Evolutionary conservation across 441 rosid genomes (phyloP), one percentile per base, ranked within the genome.

Genomic region (Breynia disticha): DNA sequence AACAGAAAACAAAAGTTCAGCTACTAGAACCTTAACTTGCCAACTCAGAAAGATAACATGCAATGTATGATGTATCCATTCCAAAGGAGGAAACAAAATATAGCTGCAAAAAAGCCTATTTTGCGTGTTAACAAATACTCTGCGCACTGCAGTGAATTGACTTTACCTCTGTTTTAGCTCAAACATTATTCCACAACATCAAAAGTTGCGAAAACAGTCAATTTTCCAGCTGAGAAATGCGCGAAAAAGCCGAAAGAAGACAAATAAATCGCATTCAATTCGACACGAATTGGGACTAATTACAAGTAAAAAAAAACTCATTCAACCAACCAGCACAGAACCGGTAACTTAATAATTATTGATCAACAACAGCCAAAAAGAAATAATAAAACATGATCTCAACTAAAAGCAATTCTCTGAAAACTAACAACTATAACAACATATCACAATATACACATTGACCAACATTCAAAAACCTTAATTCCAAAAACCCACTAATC

Each of bases 401-500:
- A 28, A 41, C 13, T 9, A 41, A 15, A 41, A 9, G 44, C 13
- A 11, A 15, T 15, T 15, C 13, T 11, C 18, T 42, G 14, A 41
- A 46, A 47, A 20, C 17, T 48, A 28, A 20, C 16, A 43, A 41
- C 15, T 9, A 32, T 37, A 42, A n/a, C n/a, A n/a, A n/a, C n/a
- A n/a, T n/a, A n/a, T n/a, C n/a, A n/a, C n/a, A n/a, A n/a, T 21
- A 56, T 62, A 63, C 60, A 20, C 21, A 50, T 15, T 16, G 19
- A 38, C 65, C 59, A 59, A 13, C 39, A 60, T 12, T 60, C 16
- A 19, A 7, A 65, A 45, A 21, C 19, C n/a, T 51, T 46, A 46
- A 56, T 56, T 17, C n/a, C 43, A 45, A 68, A 61, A 60, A 55
- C 22, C 56, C 59, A 57, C 41, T 41, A 53, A 19, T 46, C n/a